Conservation (phyloP, 202 grass and related monocot genomes). For the Dendrocalamus latiflorus region DNA sequence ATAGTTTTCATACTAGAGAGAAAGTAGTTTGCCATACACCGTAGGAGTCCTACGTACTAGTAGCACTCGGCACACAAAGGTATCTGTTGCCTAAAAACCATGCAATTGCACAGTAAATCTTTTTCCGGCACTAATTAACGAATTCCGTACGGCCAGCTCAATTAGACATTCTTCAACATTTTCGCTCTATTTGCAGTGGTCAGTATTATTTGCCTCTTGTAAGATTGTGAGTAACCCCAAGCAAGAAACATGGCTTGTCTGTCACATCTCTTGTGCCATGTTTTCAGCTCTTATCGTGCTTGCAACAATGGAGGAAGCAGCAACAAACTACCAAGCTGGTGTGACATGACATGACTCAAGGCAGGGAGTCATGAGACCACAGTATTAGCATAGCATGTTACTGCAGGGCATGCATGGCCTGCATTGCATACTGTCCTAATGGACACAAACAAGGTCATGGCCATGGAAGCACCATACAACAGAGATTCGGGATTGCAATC, state of each 20-base stretch:
- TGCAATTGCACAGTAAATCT: neutral
- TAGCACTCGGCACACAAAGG: neutral
- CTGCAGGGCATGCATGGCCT: neutral
- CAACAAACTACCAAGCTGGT: neutral
- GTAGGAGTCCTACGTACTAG: neutral
- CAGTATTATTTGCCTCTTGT: neutral
- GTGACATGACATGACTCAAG: neutral
- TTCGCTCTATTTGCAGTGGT: neutral
- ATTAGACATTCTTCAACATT: neutral
- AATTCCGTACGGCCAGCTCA: too few relatives aligned
- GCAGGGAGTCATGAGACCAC: neutral
- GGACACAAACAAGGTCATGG: neutral
- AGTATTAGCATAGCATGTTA: neutral
- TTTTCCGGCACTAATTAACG: too few relatives aligned
- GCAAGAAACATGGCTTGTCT: neutral
- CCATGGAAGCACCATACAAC: too few relatives aligned
- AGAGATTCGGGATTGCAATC: too few relatives aligned
- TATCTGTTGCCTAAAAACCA: too few relatives aligned
- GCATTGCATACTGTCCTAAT: neutral
- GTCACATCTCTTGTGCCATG: neutral
- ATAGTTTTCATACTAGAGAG: neutral
- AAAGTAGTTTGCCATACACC: neutral
- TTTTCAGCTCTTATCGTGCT: neutral
- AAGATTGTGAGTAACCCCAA: neutral
- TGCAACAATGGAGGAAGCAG: neutral